Evolutionary conservation across 2,329 filamentous ascomycete genomes (phyloP).

Genomic region (Nothomitra cinnamomea): DNA sequence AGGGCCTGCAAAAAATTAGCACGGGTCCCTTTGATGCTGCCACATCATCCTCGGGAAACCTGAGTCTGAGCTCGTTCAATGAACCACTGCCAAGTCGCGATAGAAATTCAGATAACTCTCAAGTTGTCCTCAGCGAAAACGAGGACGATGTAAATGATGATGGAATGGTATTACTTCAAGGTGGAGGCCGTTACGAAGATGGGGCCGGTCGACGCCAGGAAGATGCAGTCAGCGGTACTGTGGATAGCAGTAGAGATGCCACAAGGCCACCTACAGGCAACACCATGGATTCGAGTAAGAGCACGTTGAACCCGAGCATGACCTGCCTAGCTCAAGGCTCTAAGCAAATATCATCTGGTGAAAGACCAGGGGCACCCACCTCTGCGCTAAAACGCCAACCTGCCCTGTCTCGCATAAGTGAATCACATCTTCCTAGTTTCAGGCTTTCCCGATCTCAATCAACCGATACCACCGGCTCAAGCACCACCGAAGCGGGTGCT

Average conservation of each 20-base stretch:
- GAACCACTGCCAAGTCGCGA: too few relatives aligned
- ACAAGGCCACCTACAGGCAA: not conserved
- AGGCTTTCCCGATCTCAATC: not conserved
- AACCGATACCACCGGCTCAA: not conserved
- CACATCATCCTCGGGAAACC: not conserved
- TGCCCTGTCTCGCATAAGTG: conserved; percentile 21
- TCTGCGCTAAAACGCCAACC: conserved; percentile 3
- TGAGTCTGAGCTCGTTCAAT: not conserved
- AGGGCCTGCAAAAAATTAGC: not conserved
- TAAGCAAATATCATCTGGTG: conserved; percentile 11
- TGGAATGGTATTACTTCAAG: not conserved
- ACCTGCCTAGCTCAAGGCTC: conserved; percentile 21
- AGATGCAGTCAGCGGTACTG: not conserved
- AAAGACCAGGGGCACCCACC: conserved; percentile 8
- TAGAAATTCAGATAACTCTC: not conserved
- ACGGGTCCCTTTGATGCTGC: not conserved
- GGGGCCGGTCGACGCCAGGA: not conserved
- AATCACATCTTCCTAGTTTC: conserved; percentile 27
- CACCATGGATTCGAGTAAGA: not conserved
- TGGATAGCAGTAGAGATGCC: not conserved
- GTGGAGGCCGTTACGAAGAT: not conserved
- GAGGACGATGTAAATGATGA: not conserved
- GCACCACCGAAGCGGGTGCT: not conserved
- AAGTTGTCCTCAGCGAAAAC: not conserved
- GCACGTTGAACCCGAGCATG: not conserved